Base-by-base conservation (phyloP, 805 yeast species). In the Zygotorulaspora chibaensis region DNA sequence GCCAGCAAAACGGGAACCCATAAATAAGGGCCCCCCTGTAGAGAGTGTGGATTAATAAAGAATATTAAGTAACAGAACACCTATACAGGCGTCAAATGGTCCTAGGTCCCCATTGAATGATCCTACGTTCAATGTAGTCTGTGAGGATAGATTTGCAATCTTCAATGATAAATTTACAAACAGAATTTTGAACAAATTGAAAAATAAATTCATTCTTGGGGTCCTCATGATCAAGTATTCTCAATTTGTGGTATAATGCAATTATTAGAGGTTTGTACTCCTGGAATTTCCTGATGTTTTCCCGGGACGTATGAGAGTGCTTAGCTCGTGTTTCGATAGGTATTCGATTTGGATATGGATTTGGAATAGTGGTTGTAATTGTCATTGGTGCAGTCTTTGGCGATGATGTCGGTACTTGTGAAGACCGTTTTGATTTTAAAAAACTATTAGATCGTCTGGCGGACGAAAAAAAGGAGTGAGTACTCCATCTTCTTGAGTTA, bases 171-270 rank as follows among this genome's bases (percentile, higher is more conserved):
- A 55, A 55, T 16, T 46, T 50, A 34, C 47, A 47, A 13, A 53
- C 46, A 28, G 46, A 37, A 6, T 42, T 43, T 10, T 47, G 41
- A 18, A 53, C 42, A 39, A 51, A 53, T 12, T 45, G 41, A 39
- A 55, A 55, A n/a, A 53, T 43, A 33, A 50, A 43, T 25, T 48
- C 54, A 35, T 53, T 55, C 13, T 38, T 38, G 9, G 4, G 46
- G 23, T 44, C 38, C 10, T 43, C 36, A 15, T 40, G 51, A 26
- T 53, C 54, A 18, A 53, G 35, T 11, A 25, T 8, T 5, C 35
- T 33, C 36, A 55, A 33, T 25, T 40, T 42, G 28, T 37, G 38
- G 17, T 44, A 40, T 8, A 55, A 45, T 10, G 49, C 27, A 8
- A 37, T 20, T 7, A 52, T 47, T 11, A 42, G 38, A 8, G 45